A percentile compares a stretch with the other conserved stretches of the same genome.
Conservation (phyloP, 169 alveolate species). For the Babesia microti region DNA sequence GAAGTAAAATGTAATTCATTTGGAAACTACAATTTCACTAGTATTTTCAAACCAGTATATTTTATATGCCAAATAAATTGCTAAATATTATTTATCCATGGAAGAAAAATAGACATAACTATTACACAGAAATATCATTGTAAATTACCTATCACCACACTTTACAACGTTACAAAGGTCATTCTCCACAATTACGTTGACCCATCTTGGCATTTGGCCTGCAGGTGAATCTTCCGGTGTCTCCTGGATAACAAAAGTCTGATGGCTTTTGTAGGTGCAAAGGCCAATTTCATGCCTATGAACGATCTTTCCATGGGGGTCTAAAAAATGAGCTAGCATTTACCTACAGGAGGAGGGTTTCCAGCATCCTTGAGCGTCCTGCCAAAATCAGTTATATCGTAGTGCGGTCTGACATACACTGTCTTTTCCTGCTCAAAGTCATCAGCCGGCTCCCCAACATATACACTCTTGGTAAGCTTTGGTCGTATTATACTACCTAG, state of each 20-base stretch:
- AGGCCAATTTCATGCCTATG: conserved; percentile 83
- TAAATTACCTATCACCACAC: conserved; percentile 66
- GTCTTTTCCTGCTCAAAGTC: conserved; percentile 73
- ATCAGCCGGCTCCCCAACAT: conserved; percentile 79
- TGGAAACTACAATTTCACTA: too few species aligned
- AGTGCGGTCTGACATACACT: conserved; percentile 64
- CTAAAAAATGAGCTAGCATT: conserved; percentile 19
- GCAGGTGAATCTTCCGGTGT: conserved; percentile 95
- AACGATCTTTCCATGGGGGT: conserved; percentile 55
- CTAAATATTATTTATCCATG: too few species aligned
- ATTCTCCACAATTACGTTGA: conserved; percentile 83
- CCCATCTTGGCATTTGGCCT: conserved; percentile 94
- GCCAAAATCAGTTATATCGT: conserved; percentile 57
- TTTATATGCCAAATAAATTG: too few species aligned
- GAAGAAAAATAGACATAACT: too few species aligned
- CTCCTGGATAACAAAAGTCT: conserved; percentile 86
- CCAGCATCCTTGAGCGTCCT: conserved; percentile 48
- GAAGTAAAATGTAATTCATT: too few species aligned
- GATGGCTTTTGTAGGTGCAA: conserved; percentile 82
- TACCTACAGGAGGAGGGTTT: conserved; percentile 51
- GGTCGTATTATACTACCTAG: conserved; percentile 76
- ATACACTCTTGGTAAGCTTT: conserved; percentile 76
- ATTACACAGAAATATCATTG: too few species aligned
- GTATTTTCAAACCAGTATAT: too few species aligned
- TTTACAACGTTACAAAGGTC: conserved; percentile 77